Percentiles rank a stretch among this genome's conserved stretches.
phyloP scores from a whole-genome alignment of 768 basidiomycete genomes.

The Brasilioporus rufonigricans region DNA sequence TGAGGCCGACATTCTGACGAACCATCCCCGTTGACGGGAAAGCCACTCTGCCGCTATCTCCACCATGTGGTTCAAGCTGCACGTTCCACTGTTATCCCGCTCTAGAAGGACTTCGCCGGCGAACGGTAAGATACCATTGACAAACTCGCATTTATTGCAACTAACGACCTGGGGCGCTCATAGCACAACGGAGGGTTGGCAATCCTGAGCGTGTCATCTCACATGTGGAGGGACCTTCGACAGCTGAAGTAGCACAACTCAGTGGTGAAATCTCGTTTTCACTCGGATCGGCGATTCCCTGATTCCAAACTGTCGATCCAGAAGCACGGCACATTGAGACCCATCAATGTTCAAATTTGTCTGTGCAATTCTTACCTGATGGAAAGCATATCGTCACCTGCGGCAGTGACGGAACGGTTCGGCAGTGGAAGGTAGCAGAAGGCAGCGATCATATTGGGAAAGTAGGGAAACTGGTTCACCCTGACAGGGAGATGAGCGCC shows the following conservation, averaged over 20 bases:
- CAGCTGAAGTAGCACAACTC: not conserved
- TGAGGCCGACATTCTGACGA: no score
- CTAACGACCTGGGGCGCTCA: not conserved
- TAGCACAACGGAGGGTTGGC: conserved; percentile 2
- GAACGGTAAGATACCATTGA: not conserved
- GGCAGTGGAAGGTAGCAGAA: conserved; percentile 2
- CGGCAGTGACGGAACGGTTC: conserved; percentile 9
- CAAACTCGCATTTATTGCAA: not conserved
- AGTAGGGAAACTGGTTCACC: not conserved
- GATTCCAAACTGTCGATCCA: not conserved
- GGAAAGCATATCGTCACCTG: conserved; percentile 5
- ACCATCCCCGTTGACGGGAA: not conserved
- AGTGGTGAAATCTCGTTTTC: not conserved
- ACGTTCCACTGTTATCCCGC: conserved; percentile 4
- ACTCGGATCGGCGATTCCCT: no score
- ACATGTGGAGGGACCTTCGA: not conserved
- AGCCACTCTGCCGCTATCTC: not conserved
- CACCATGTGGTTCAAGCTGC: conserved; percentile 11
- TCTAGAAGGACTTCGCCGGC: conserved; percentile 2
- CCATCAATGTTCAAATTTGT: not conserved
- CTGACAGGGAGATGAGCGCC: not conserved
- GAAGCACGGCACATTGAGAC: conserved; percentile 1
- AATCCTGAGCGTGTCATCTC: not conserved
- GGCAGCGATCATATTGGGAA: not conserved
- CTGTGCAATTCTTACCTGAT: conserved; percentile 12